These are phyloP conservation scores for Curvularia verruculosa DNA, from an alignment of 2,329 filamentous ascomycete species.

Conservation along the genomic window DNA sequence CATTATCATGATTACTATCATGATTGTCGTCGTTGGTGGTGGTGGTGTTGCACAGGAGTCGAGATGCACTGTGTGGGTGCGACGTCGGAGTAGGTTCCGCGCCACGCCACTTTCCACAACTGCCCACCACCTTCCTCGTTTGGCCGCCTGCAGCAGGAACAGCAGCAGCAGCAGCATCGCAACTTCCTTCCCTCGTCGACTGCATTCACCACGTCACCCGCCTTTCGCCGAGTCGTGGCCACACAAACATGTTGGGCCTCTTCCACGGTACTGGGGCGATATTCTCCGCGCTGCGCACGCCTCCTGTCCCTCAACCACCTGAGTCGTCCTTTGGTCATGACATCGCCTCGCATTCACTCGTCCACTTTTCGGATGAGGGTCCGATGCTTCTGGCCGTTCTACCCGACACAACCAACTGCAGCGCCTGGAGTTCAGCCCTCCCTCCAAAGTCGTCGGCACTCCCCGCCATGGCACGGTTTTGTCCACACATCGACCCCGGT, in stretches of 20 bases:
- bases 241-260: not conserved
- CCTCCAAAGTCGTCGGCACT: not conserved
- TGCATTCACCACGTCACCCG: conserved; percentile 4
- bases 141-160: conserved; percentile 9
- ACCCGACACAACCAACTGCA: conserved; percentile 8
- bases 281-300: not conserved
- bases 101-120: conserved; percentile 16
- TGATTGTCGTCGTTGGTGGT: not conserved
- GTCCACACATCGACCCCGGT: not conserved
- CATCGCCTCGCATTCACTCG: conserved; percentile 13
- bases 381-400: conserved; percentile 7
- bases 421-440: conserved; percentile 1
- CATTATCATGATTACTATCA: not conserved
- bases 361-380: conserved; percentile 14
- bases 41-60: not conserved
- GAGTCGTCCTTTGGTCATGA: conserved; percentile 14
- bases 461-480: conserved; percentile 1
- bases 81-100: conserved; percentile 16
- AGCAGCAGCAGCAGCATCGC: conserved; percentile 3
- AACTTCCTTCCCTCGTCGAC: not conserved
- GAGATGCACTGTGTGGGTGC: conserved; percentile 12
- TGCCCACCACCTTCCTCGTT: conserved; percentile 22
- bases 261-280: conserved; percentile 1
- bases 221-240: not conserved
- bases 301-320: conserved; percentile 1